Percentiles rank a stretch among this genome's conserved stretches.
These are phyloP conservation scores for Mycena citricolor DNA, from an alignment of 1,284 basidiomycete genomes.

Conservation along the genomic window DNA sequence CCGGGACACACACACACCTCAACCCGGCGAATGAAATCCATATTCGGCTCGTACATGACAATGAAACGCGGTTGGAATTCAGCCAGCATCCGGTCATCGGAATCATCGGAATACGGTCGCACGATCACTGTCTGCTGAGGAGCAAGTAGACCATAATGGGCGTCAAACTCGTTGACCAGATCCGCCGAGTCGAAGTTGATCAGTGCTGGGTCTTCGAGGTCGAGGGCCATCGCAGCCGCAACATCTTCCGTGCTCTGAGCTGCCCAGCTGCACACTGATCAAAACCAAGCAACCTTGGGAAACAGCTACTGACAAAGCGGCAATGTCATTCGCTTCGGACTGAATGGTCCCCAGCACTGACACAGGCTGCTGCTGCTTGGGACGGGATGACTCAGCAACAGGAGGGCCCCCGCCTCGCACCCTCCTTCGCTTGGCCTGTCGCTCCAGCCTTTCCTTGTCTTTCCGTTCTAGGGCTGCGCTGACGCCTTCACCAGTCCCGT, in stretches of 20 bases:
- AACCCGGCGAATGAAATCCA: slow-evolving; percentile 89
- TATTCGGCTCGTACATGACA: slow-evolving; percentile 93
- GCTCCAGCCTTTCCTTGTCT: slow-evolving; percentile 58
- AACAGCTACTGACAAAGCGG: slow-evolving; percentile 53
- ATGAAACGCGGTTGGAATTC: slow-evolving; percentile 92
- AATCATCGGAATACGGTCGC: slow-evolving; percentile 88
- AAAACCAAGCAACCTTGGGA: neutral
- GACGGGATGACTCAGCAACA: slow-evolving; percentile 21
- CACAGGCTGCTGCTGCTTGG: slow-evolving; percentile 28
- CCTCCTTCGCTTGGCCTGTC: slow-evolving; percentile 54
- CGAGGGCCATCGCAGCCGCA: slow-evolving; percentile 27
- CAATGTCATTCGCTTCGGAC: slow-evolving; percentile 55
- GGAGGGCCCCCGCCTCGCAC: slow-evolving; percentile 65
- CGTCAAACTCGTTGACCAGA: slow-evolving; percentile 63
- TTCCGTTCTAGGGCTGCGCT: slow-evolving; percentile 78
- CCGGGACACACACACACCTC: slow-evolving; percentile 65
- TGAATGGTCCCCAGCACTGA: slow-evolving; percentile 42
- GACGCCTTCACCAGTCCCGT: slow-evolving; percentile 31
- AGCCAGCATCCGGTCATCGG: slow-evolving; percentile 86
- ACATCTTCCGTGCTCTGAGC: slow-evolving; percentile 22
- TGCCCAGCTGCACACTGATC: slow-evolving; percentile 8
- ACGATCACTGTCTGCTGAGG: slow-evolving; percentile 85
- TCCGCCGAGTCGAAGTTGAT: slow-evolving; percentile 36
- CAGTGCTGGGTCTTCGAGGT: slow-evolving; percentile 9
- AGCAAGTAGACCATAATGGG: slow-evolving; percentile 79